Conservation (phyloP, 495 filamentous ascomycete species). For the Xylaria grammica region DNA sequence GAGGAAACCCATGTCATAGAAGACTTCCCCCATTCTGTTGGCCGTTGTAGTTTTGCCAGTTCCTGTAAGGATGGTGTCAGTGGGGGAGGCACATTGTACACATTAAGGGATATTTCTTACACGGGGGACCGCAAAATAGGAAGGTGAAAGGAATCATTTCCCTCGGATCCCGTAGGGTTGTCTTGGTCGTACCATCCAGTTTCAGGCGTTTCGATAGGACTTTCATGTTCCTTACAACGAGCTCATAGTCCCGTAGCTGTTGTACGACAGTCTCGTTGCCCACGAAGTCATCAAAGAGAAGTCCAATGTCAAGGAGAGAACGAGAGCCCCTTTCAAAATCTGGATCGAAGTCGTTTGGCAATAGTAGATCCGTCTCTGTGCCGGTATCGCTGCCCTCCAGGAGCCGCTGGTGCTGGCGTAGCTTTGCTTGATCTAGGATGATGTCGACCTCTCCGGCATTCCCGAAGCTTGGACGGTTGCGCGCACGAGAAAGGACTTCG, state of each 20-base stretch:
- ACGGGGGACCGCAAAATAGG: slow-evolving; percentile 50
- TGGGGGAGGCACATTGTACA: too few species aligned
- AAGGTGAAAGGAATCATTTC: slow-evolving; percentile 61
- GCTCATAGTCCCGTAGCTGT: slow-evolving; percentile 65
- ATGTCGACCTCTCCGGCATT: slow-evolving; percentile 72
- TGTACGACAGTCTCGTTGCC: slow-evolving; percentile 68
- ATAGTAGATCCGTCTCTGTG: slow-evolving; percentile 43
- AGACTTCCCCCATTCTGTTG: slow-evolving; percentile 70
- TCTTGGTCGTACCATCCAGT: too few species aligned
- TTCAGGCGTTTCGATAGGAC: slow-evolving; percentile 64
- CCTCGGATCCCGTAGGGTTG: too few species aligned
- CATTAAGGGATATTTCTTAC: slow-evolving; percentile 16
- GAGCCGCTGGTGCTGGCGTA: slow-evolving; percentile 58
- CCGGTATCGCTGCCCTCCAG: slow-evolving; percentile 30
- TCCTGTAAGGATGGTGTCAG: too few species aligned
- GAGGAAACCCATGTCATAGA: slow-evolving; percentile 70
- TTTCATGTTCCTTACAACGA: slow-evolving; percentile 58
- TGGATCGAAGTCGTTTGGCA: slow-evolving; percentile 70
- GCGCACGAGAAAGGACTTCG: slow-evolving; percentile 55
- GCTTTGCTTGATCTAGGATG: slow-evolving; percentile 64
- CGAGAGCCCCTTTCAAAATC: slow-evolving; percentile 63
- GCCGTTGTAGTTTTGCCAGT: slow-evolving; percentile 78
- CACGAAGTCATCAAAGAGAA: slow-evolving; percentile 69
- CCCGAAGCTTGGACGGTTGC: slow-evolving; percentile 63
- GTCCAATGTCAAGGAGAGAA: slow-evolving; percentile 55